Base-by-base conservation (phyloP, 2,329 filamentous ascomycete species). In the Cercospora janseana region DNA sequence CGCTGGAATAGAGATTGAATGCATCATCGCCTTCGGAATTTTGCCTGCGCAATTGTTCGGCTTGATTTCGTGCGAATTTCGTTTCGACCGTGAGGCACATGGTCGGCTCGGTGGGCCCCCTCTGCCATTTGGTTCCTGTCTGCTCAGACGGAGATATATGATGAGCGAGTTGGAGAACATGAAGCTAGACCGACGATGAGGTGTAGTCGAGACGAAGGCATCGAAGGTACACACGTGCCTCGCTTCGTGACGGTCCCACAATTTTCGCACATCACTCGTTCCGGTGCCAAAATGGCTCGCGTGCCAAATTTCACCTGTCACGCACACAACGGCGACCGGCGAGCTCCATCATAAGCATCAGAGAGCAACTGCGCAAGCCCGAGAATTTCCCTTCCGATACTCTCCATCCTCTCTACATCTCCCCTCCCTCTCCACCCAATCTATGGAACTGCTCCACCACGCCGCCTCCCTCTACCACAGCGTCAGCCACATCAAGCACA, bases 401-500 rank as follows among this genome's bases (percentile, higher is more conserved):
- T 6, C 29, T 40, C 24, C 38, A 10, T n/a, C 12, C 8, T 3
- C 15, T 29, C 23, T 8, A 15, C 29, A 6, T 18, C n/a, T 12
- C n/a, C 16, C 16, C 23, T 13, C 23, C 7, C 12, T 24, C 24
- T 10, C 26, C 27, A 12, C 16, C 18, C 27, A 18, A 16, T 49
- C 37, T 23, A 56, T 56, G 53, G 53, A 56, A 48, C 50, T 63
- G 38, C 59, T 67, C 45, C 63, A 66, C 55, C 61, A 67, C 60
- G 44, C 57, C 52, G 55, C 64, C 32, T 59, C 56, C 32, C 58
- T 66, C 53, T 66, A 67, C 59, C 64, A 67, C 53, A 61, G 58
- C 47, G 40, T 62, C 50, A 54, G 58, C n/a, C 63, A 66, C 54
- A 54, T 67, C 38, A 47, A 52, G 28, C 59, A 66, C 52, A 62